A percentile compares a stretch with the other conserved stretches of the same genome.
Conservation (phyloP, 768 basidiomycete genomes). For the Boletus edulis region DNA sequence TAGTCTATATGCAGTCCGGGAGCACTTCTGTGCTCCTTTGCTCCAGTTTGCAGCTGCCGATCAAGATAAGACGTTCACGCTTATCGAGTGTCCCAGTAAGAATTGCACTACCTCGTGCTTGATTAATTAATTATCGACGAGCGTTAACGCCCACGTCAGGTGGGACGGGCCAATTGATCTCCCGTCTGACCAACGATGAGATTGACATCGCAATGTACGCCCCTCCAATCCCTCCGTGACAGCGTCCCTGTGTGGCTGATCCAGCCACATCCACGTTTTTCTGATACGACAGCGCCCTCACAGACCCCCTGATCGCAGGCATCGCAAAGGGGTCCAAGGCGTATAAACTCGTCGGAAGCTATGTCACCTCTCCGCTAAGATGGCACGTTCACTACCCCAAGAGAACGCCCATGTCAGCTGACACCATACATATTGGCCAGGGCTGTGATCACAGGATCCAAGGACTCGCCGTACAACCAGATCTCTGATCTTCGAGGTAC, state of each 20-base stretch:
- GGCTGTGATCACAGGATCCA: slow-evolving; percentile 87
- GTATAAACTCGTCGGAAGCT: slow-evolving; percentile 92
- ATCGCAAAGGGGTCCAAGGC: slow-evolving; percentile 85
- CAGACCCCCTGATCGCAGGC: slow-evolving; percentile 88
- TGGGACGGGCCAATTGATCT: slow-evolving; percentile 83
- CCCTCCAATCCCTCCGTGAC: slow-evolving; percentile 4
- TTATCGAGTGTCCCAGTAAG: slow-evolving; percentile 88
- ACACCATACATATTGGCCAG: slow-evolving; percentile 34
- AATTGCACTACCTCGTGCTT: neutral
- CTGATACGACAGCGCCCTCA: slow-evolving; percentile 64
- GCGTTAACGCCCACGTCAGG: slow-evolving; percentile 40
- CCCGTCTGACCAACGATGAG: slow-evolving; percentile 67
- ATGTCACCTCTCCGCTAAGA: slow-evolving; percentile 84
- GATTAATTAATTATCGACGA: slow-evolving; percentile 27
- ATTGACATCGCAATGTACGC: slow-evolving; percentile 82
- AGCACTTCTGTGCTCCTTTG: slow-evolving; percentile 91
- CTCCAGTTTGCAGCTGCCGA: slow-evolving; percentile 80
- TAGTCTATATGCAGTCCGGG: slow-evolving; percentile 51
- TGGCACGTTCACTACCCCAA: slow-evolving; percentile 48
- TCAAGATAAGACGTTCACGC: slow-evolving; percentile 66
- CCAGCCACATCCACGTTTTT: neutral
- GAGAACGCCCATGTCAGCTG: neutral
- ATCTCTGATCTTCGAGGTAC: slow-evolving; percentile 78
- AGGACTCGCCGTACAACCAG: slow-evolving; percentile 61
- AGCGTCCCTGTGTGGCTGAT: neutral